Evolutionary conservation across 495 filamentous ascomycete species (phyloP), one percentile per base, ranked within the genome.

Genomic region (Neurospora pannonica): DNA sequence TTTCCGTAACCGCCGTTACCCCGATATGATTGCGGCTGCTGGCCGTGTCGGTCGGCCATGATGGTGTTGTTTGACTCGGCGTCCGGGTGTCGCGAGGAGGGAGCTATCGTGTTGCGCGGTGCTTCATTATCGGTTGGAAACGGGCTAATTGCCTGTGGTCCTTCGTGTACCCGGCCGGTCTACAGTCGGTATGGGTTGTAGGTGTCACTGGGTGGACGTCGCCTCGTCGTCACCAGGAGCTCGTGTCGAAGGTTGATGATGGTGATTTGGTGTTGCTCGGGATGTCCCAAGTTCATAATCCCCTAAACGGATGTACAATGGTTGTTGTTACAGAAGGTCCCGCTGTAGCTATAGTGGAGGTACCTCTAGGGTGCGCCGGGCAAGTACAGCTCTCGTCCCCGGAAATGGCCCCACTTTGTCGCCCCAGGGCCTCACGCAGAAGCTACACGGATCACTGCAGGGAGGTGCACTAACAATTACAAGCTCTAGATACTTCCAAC

Each of bases 31-130:
- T 67, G 54, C 54, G 54, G 28, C 28, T 67, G 54, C 28, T 78
- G 81, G 75, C 77, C 81, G 77, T 83, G 84, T 75, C 84, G 78
- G 77, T 81, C 81, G 75, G 84, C 79, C 84, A 86, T 86, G 75
- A 69, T 79, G 71, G 19, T 46, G 46, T 42, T 13, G 70, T 43
- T 69, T 67, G 39, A 28, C 38, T 54, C 39, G 28, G 71, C 36
- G 19, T 43, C 48, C 31, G 71, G 39, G 36, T 24, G 31, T 70
- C 70, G 71, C 38, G 71, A 72, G 36, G 62, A 37, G 37, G 71
- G 48, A 28, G 74, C 76, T 80, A 77, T 76, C 75, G 75, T 38
- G 71, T 73, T 46, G 73, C 70, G 36, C 31, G 37, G 71, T 60
- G 70, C 77, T 73, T 78, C 78, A 78, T 78, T 74, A 70, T 78